A percentile compares a stretch with the other conserved stretches of the same genome.
Evolutionary conservation across 768 basidiomycete genomes (phyloP).

Genomic region (Suillus plorans): DNA sequence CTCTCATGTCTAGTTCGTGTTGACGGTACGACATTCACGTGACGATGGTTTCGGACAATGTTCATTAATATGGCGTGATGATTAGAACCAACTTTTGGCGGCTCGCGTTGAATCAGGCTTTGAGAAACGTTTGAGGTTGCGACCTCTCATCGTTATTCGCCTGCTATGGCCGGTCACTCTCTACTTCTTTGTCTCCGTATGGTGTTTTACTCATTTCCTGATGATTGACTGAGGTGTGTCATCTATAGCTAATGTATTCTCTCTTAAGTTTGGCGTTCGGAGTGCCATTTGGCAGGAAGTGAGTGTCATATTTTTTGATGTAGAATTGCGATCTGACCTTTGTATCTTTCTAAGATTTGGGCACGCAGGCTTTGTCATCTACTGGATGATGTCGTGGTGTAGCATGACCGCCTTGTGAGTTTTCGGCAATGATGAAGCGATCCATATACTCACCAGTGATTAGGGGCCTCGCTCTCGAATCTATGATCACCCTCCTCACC

Average conservation of each 20-base stretch:
- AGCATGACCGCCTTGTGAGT: conserved; percentile 59
- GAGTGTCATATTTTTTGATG: conserved; percentile 14
- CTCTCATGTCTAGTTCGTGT: conserved; percentile 20
- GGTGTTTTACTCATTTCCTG: conserved; percentile 13
- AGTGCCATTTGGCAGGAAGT: conserved; percentile 52
- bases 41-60: neutral
- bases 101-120: conserved; percentile 40
- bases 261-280: conserved; percentile 60
- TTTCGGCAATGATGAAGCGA: neutral
- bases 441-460: neutral
- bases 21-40: conserved; percentile 23
- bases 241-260: conserved; percentile 51
- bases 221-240: neutral
- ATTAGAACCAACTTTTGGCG: conserved; percentile 31
- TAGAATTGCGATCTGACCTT: neutral
- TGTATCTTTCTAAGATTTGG: conserved; percentile 37
- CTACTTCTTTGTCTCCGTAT: conserved; percentile 44
- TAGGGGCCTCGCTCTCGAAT: conserved; percentile 63
- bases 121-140: conserved; percentile 36
- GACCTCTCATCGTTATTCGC: conserved; percentile 40
- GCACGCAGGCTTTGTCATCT: conserved; percentile 54
- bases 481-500: conserved; percentile 57
- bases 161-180: conserved; percentile 36
- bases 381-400: conserved; percentile 65
- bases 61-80: neutral